A percentile compares a stretch with the other conserved stretches of the same genome.
Evolutionary conservation across 2,329 filamentous ascomycete species (phyloP).

Genomic region (Xylaria sp.): DNA sequence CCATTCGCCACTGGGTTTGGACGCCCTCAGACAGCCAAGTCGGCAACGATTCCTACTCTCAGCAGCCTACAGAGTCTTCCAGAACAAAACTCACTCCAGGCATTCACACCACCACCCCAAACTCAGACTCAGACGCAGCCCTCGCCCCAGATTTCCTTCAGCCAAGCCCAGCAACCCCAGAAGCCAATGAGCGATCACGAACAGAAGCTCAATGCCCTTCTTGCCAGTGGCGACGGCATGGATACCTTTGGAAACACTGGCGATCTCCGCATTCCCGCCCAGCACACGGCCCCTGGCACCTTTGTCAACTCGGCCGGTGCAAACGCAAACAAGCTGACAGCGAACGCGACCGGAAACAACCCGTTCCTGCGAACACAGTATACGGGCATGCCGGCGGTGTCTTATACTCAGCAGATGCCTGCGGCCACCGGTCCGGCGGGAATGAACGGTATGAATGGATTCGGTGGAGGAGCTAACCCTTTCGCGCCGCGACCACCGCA

Average conservation of each 20-base stretch:
- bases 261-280: slow-evolving; percentile 89
- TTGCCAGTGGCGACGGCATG: slow-evolving; percentile 86
- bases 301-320: slow-evolving; percentile 95
- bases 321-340: slow-evolving; percentile 70
- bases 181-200: slow-evolving; percentile 65
- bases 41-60: slow-evolving; percentile 68
- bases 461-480: slow-evolving; percentile 52
- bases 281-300: slow-evolving; percentile 93
- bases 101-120: slow-evolving; percentile 43
- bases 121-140: slow-evolving; percentile 20
- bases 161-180: slow-evolving; percentile 52
- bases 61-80: slow-evolving; percentile 63
- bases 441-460: slow-evolving; percentile 59
- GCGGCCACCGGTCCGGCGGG: slow-evolving; percentile 60
- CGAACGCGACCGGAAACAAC: slow-evolving; percentile 79
- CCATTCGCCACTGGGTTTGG: slow-evolving; percentile 81
- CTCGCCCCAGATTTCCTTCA: slow-evolving; percentile 45
- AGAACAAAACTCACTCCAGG: slow-evolving; percentile 79
- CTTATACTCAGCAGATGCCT: slow-evolving; percentile 57
- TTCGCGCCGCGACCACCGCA: slow-evolving; percentile 59
- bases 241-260: slow-evolving; percentile 99
- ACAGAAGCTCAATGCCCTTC: slow-evolving; percentile 81
- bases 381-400: slow-evolving; percentile 71
- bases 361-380: slow-evolving; percentile 86
- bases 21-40: slow-evolving; percentile 61